phyloP scores from a whole-genome alignment of 2,329 filamentous ascomycete genomes.

The Fusarium aywerte region DNA sequence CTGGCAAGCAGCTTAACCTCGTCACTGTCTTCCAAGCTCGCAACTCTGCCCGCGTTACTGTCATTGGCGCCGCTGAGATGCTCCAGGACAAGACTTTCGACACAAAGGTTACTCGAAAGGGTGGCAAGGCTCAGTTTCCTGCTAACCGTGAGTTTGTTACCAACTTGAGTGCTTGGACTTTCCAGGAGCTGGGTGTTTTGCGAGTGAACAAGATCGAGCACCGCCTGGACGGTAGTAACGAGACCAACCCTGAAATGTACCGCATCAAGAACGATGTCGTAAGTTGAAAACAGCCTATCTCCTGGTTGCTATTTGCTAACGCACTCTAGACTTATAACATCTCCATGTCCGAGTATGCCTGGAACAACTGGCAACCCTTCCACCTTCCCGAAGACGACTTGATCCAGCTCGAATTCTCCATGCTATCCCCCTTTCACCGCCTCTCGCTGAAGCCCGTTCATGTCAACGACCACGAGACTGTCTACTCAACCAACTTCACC shows the following conservation, averaged over 20 bases:
- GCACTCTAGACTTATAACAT: constrained; percentile 78
- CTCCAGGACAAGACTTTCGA: constrained; percentile 91
- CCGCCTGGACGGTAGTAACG: constrained; percentile 66
- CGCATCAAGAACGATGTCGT: constrained; percentile 97
- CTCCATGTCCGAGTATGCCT: constrained; percentile 85
- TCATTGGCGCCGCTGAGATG: constrained; percentile 88
- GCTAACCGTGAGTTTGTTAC: constrained; percentile 87
- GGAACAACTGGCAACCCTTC: constrained; percentile 81
- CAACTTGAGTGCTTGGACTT: constrained; percentile 91
- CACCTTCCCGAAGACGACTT: constrained; percentile 74
- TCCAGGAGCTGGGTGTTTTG: constrained; percentile 91
- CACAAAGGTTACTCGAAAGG: constrained; percentile 75
- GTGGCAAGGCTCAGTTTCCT: constrained; percentile 66
- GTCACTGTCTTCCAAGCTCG: constrained; percentile 90
- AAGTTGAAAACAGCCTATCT: constrained; percentile 50
- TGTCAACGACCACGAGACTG: constrained; percentile 72
- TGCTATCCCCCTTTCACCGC: constrained; percentile 98
- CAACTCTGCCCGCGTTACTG: constrained; percentile 89
- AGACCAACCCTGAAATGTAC: constrained; percentile 87
- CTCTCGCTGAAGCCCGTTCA: constrained; percentile 72
- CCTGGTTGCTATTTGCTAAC: constrained; percentile 40
- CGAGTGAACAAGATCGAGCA: constrained; percentile 87
- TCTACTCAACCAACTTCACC: constrained; percentile 80
- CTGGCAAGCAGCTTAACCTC: constrained; percentile 83
- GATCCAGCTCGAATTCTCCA: constrained; percentile 95